These are phyloP conservation scores for Mortierella sp. DNA, from an alignment of 371 early-diverging fungal genomes.

Conservation along the genomic window DNA sequence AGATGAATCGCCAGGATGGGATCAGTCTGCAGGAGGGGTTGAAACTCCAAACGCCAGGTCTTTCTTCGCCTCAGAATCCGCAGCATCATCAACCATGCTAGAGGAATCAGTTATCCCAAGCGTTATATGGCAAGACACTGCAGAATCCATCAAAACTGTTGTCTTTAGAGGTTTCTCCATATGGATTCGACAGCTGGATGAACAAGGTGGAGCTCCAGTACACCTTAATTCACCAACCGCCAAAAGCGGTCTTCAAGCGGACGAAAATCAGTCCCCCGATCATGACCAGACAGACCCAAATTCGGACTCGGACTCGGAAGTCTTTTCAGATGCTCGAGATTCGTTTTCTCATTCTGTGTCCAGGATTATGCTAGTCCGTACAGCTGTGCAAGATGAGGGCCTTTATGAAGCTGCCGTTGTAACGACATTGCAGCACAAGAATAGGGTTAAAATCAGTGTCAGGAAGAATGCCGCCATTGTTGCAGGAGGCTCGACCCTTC, in stretches of 20 bases:
- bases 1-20: slow-evolving; percentile 72
- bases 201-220: slow-evolving; percentile 2
- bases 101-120: slow-evolving; percentile 46
- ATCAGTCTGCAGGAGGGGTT: slow-evolving; percentile 34
- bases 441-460: slow-evolving; percentile 39
- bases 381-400: not conserved
- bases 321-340: slow-evolving; percentile 47
- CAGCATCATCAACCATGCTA: slow-evolving; percentile 32
- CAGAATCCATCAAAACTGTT: slow-evolving; percentile 49
- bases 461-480: slow-evolving; percentile 31
- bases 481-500: slow-evolving; percentile 15
- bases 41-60: slow-evolving; percentile 58
- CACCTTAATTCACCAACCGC: not conserved
- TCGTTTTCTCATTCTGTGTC: slow-evolving; percentile 27
- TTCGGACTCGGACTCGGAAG: slow-evolving; percentile 48
- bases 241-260: not conserved
- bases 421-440: slow-evolving; percentile 41
- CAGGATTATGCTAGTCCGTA: slow-evolving; percentile 6
- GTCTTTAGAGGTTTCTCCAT: slow-evolving; percentile 43
- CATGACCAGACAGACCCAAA: slow-evolving; percentile 2
- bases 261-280: not conserved
- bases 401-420: slow-evolving; percentile 42
- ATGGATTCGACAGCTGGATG: slow-evolving; percentile 37
- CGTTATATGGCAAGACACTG: slow-evolving; percentile 49
- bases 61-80: slow-evolving; percentile 28